These are phyloP conservation scores for Candida ascalaphidarum DNA, from an alignment of 805 yeast species.

Conservation along the genomic window DNA sequence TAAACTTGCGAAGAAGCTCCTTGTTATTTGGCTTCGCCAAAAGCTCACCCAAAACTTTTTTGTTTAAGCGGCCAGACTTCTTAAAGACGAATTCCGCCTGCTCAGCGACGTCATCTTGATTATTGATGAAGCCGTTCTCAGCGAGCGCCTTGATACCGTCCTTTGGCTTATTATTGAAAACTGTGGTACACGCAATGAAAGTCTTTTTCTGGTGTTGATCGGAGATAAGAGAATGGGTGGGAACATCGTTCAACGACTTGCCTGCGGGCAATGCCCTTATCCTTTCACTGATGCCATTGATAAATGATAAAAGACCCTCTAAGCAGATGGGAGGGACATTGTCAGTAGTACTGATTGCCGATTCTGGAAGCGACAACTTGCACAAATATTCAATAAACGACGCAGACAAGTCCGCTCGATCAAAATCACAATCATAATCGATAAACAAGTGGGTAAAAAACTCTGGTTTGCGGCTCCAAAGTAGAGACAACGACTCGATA, in stretches of 20 bases:
- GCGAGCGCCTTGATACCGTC: slow-evolving; percentile 60
- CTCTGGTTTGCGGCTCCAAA: slow-evolving; percentile 74
- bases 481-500: slow-evolving; percentile 72
- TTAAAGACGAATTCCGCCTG: slow-evolving; percentile 71
- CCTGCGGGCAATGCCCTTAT: slow-evolving; percentile 16
- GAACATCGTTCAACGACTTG: background rate
- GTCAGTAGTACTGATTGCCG: slow-evolving; percentile 70
- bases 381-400: slow-evolving; percentile 64
- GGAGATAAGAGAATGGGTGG: slow-evolving; percentile 23
- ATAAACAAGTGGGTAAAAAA: slow-evolving; percentile 72
- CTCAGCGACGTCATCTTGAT: slow-evolving; percentile 41
- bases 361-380: slow-evolving; percentile 75
- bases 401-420: slow-evolving; percentile 68
- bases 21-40: slow-evolving; percentile 69
- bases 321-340: slow-evolving; percentile 90
- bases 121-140: slow-evolving; percentile 55
- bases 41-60: slow-evolving; percentile 79
- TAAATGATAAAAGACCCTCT: slow-evolving; percentile 72
- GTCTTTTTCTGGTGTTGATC: slow-evolving; percentile 56
- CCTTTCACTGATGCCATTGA: slow-evolving; percentile 53
- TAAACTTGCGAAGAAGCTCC: slow-evolving; percentile 53
- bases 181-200: slow-evolving; percentile 66
- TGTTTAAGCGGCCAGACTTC: slow-evolving; percentile 76
- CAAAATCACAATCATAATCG: slow-evolving; percentile 86
- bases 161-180: slow-evolving; percentile 72